Percentiles rank a stretch among this genome's conserved stretches.
Evolutionary conservation across 2,329 filamentous ascomycete species (phyloP).

Genomic region (Clonostachys byssicola): DNA sequence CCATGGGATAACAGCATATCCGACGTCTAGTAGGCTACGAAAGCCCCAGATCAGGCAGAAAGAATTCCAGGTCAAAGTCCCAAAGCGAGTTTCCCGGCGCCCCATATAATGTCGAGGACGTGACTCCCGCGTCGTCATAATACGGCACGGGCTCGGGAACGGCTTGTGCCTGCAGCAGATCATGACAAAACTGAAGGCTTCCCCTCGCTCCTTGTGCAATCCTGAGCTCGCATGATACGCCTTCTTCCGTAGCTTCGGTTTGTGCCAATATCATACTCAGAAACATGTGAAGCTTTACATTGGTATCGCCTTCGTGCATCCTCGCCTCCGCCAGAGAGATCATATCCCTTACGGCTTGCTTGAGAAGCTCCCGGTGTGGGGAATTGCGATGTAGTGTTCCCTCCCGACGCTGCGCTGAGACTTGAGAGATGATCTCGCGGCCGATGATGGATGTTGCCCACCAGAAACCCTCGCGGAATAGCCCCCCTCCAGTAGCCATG

Average conservation of each 20-base stretch:
- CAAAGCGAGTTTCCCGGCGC: not conserved
- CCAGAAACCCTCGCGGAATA: slow-evolving; percentile 32
- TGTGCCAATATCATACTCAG: slow-evolving; percentile 31
- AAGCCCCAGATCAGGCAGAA: not conserved
- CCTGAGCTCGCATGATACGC: not conserved
- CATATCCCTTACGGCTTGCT: slow-evolving; percentile 19
- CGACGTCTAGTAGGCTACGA: not conserved
- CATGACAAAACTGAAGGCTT: not conserved
- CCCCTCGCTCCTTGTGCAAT: not conserved
- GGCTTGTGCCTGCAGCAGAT: not conserved
- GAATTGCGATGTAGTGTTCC: slow-evolving; percentile 17
- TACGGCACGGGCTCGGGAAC: not conserved
- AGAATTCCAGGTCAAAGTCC: not conserved
- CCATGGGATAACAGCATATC: not conserved
- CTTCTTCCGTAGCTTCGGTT: slow-evolving; percentile 6
- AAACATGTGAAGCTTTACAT: slow-evolving; percentile 36
- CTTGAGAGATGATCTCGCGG: slow-evolving; percentile 28
- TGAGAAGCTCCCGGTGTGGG: slow-evolving; percentile 15
- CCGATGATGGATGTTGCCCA: slow-evolving; percentile 22
- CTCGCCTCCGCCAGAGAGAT: slow-evolving; percentile 18
- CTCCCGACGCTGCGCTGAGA: slow-evolving; percentile 17
- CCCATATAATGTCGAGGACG: not conserved
- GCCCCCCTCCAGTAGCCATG: slow-evolving; percentile 27
- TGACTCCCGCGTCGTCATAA: not conserved
- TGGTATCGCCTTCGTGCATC: slow-evolving; percentile 33